These are phyloP conservation scores for Coemansia asiatica DNA, from an alignment of 192 early-diverging fungal species.

Conservation along the genomic window DNA sequence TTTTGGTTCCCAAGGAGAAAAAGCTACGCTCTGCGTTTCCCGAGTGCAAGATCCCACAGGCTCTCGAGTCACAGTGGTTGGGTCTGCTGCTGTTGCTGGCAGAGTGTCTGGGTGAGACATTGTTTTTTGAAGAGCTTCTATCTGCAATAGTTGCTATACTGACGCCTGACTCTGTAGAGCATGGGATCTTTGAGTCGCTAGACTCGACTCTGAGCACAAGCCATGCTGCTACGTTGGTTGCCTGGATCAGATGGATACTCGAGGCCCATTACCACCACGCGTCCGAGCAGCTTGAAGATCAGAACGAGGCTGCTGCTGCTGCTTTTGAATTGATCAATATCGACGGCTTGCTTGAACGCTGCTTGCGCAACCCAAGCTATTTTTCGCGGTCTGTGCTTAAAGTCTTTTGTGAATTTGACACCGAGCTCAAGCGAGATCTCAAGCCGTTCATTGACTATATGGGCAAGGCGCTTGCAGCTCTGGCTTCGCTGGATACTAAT, in stretches of 20 bases:
- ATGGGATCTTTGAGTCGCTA: conserved; percentile 29
- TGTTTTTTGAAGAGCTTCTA: conserved; percentile 43
- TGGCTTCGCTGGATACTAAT: conserved; percentile 29
- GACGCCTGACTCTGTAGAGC: conserved; percentile 19
- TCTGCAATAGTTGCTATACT: conserved; percentile 28
- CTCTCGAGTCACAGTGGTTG: conserved; percentile 45
- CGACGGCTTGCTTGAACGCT: conserved; percentile 60
- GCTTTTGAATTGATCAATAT: conserved; percentile 31
- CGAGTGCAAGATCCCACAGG: conserved; percentile 41
- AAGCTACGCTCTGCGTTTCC: conserved; percentile 48
- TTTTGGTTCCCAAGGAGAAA: conserved; percentile 61
- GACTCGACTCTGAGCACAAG: conserved; percentile 38
- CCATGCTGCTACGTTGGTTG: conserved; percentile 59
- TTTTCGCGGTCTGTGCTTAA: conserved; percentile 53
- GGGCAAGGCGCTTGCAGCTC: conserved; percentile 48
- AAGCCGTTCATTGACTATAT: conserved; percentile 53
- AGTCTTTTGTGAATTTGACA: conserved; percentile 28
- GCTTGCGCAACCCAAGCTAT: conserved; percentile 60
- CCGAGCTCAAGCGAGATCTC: conserved; percentile 33
- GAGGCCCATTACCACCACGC: conserved; percentile 29
- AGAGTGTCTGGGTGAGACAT: conserved; percentile 39
- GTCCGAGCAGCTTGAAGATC: conserved; percentile 2
- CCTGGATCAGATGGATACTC: conserved; percentile 60
- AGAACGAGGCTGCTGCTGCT: not conserved
- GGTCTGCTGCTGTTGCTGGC: conserved; percentile 47